These are phyloP conservation scores for Diaporthe velutina DNA, from an alignment of 2,329 filamentous ascomycete species.

Conservation along the genomic window DNA sequence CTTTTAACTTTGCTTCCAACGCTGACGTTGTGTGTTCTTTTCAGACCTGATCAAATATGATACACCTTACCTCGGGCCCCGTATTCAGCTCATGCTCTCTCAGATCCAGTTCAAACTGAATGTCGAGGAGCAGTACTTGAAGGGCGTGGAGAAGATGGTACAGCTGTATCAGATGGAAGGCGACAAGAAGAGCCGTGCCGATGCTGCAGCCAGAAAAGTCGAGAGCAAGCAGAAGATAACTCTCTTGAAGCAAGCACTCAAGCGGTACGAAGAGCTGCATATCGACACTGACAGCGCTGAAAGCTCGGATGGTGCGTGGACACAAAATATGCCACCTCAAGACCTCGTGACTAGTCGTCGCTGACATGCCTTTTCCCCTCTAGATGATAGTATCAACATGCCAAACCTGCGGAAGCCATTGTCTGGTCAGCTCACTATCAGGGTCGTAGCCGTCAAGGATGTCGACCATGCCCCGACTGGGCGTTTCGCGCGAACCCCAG, in stretches of 20 bases:
- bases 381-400: conserved; percentile 96
- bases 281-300: conserved; percentile 87
- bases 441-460: conserved; percentile 90
- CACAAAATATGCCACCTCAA: neutral
- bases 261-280: conserved; percentile 96
- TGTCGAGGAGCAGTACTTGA: conserved; percentile 98
- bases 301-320: conserved; percentile 79
- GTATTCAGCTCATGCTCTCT: conserved; percentile 98
- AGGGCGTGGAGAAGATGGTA: conserved; percentile 99
- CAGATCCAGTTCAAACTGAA: conserved; percentile 99
- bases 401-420: conserved; percentile 97
- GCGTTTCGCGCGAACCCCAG: conserved; percentile 88
- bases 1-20: neutral
- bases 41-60: conserved; percentile 98
- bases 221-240: conserved; percentile 99
- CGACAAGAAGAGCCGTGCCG: conserved; percentile 93
- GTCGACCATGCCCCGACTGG: conserved; percentile 92
- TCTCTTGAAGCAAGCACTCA: conserved; percentile 92
- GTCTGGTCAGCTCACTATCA: conserved; percentile 88
- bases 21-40: conserved; percentile 33
- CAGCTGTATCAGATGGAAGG: conserved; percentile 97
- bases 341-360: neutral
- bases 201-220: conserved; percentile 88
- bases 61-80: conserved; percentile 92
- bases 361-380: conserved; percentile 47